Evolutionary conservation across 352 stramenopile species (phyloP), one percentile per base, ranked within the genome.

Genomic region (Phytopythium delawarense): DNA sequence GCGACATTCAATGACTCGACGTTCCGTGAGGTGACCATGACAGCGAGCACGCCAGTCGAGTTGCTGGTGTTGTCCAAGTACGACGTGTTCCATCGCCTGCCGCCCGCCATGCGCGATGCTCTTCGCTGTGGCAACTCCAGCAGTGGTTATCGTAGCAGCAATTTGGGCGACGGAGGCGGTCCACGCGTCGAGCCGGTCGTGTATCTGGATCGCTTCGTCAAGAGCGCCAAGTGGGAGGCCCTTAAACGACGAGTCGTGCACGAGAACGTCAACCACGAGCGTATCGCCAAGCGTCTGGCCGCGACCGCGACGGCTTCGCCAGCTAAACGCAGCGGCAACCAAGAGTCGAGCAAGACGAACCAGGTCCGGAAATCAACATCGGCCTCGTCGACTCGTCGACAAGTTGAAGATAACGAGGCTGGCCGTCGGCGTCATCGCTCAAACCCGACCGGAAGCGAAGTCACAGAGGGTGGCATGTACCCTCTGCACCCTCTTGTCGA

Each of bases 31-130:
- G 74, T 89, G 40, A 88, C 79, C 0, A 72, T 84, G 9, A 88
- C 74, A 6, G 78, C 83, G 21, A 89, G 57, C 52, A 92, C 83
- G 13, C 83, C 83, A 0, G 79, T 92, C 0, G 79, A 92, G 39
- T 65, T 89, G 18, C 65, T 92, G 15, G 54, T 89, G 13, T 71
- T 92, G 0, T 88, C 83, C 32, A 92, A 92, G 58, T 89, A 92
- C 61, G 83, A 92, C 53, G 80, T 91, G 2, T 92, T 89, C 50
- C 80, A 92, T 61, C 81, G 83, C 0, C 55, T 92, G 2, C 88
- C 83, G 1, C 72, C 74, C 0, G 69, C 76, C 0, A 79, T 78
- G 32, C 64, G 83, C 8, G 81, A 92, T 59, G 87, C 72, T 1
- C 60, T 90, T 2, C 75, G 79, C 7, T 64, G 71, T 34, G 72